Evolutionary conservation across 2,329 filamentous ascomycete species (phyloP), one percentile per base, ranked within the genome.

Genomic region (Alternaria infectoria): DNA sequence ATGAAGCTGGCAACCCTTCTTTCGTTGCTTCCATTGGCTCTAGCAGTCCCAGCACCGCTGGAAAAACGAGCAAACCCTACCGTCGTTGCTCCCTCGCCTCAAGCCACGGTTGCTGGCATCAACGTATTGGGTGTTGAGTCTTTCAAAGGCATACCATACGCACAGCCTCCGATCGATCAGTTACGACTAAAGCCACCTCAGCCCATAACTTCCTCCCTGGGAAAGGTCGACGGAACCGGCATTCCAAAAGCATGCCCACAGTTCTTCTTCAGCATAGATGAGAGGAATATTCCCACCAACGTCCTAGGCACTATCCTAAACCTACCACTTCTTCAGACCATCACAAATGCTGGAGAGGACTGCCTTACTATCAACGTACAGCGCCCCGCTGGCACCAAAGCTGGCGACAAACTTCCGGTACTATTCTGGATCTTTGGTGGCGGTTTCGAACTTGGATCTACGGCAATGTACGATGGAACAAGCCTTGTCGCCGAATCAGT

Each of bases 141-240:
- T 25, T 94, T 92, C 81, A 88, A 86, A 59, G 91, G 89, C 21
- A 92, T 96, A 59, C 92, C 91, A 4, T 96, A 89, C 73, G 91
- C 91, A 3, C 83, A 92, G 65, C 86, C 91, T 2, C 92, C 92
- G 0, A 84, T 86, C 0, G 91, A 90, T 0, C 76, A 83, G 4
- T 82, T 93, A 23, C 88, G 92, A 15, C 85, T 96, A 32, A 89
- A 86, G 73, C 89, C 90, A 7, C 92, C 92, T 1, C 85, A 88
- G 72, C 82, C 85, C 8, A 80, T 92, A 15, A 87, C 84, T 7
- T 79, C 82, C 5, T 71, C 83, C 0, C 78, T 92, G 1, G 91
- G 90, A 1, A 89, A 83, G 0, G 82, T 91, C 40, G 84, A 88
- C 43, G 90, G 89, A 0, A 89, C 86, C 0, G 85, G 84, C 0